These are phyloP conservation scores for Penicillium psychrosexuale DNA, from an alignment of 2,329 filamentous ascomycete genomes.

Conservation along the genomic window DNA sequence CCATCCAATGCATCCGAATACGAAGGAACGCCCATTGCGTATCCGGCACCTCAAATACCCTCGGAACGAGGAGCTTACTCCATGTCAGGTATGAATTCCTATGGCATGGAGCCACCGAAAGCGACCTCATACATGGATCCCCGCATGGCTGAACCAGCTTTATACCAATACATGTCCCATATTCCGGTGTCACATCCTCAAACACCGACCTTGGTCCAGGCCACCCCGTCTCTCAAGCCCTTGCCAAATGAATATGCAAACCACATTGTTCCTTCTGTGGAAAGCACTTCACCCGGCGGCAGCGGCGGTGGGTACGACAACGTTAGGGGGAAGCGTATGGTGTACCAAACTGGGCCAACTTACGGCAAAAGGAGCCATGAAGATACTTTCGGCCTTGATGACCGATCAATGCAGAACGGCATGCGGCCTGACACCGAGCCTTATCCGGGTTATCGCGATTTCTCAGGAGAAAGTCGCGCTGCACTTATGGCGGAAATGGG, in stretches of 20 bases:
- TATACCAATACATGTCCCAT: constrained; percentile 41
- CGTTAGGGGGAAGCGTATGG: constrained; percentile 26
- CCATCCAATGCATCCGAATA: constrained; percentile 34
- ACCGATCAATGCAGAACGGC: constrained; percentile 44
- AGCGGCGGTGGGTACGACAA: constrained; percentile 21
- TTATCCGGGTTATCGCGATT: constrained; percentile 26
- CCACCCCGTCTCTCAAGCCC: constrained; percentile 40
- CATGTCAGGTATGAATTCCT: constrained; percentile 29
- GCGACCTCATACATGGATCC: constrained; percentile 33
- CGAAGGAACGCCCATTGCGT: constrained; percentile 25
- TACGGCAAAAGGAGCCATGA: constrained; percentile 37
- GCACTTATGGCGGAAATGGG: constrained; percentile 26
- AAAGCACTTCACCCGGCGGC: constrained; percentile 21
- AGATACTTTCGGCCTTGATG: constrained; percentile 40
- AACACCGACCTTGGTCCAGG: constrained; percentile 25
- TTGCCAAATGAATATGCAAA: constrained; percentile 28
- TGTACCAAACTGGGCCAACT: constrained; percentile 31
- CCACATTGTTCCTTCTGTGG: constrained; percentile 21
- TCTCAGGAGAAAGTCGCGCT: constrained; percentile 25
- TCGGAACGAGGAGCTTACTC: constrained; percentile 25
- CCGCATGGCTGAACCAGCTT: constrained; percentile 38
- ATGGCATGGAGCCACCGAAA: constrained; percentile 30
- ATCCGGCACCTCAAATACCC: constrained; percentile 23
- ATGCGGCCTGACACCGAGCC: constrained; percentile 40
- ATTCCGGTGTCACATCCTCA: constrained; percentile 22